Evolutionary conservation across 129 eudicot genomes (phyloP).

Genomic region (sunflower (Helianthus annuus)): HanXRQr2.0-SUNRISE NC_035439.2:139937901-139938400

Average conservation of each 20-base stretch:
- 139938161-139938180: conserved; percentile 68
- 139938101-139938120: conserved; percentile 91
- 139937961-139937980: conserved; percentile 89
- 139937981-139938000: conserved; percentile 84
- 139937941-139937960: conserved; percentile 83
- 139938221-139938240: conserved; percentile 62
- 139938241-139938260: conserved; percentile 72
- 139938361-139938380: conserved; percentile 74
- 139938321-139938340: conserved; percentile 38
- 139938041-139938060: conserved; percentile 86
- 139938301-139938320: conserved; percentile 46
- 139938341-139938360: conserved; percentile 53
- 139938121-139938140: conserved; percentile 73
- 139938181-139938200: conserved; percentile 83
- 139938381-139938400: conserved; percentile 59
- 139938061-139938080: conserved; percentile 81
- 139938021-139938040: conserved; percentile 73
- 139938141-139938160: conserved; percentile 72
- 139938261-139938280: conserved; percentile 76
- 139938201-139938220: conserved; percentile 77
- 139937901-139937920: conserved; percentile 75
- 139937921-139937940: conserved; percentile 87
- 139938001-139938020: conserved; percentile 72
- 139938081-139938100: conserved; percentile 59
- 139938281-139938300: conserved; percentile 50